Percentiles rank a stretch among this genome's conserved stretches.
Evolutionary conservation across 768 basidiomycete genomes (phyloP).

Genomic region (Boletus rex-veris): DNA sequence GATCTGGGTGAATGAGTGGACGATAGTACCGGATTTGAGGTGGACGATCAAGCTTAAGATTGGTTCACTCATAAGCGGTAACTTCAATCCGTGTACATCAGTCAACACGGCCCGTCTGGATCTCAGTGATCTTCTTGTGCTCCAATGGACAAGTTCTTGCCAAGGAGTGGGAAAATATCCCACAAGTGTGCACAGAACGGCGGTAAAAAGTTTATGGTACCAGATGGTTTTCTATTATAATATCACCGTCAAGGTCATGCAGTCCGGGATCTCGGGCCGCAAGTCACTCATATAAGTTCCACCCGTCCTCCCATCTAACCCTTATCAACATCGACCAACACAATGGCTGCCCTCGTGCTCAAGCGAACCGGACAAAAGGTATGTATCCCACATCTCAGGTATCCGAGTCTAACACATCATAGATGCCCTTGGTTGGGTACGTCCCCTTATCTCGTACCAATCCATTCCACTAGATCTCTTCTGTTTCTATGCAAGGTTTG

Average conservation of each 20-base stretch:
- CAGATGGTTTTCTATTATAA: too few species aligned
- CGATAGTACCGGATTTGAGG: not conserved
- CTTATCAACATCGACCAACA: slow-evolving; percentile 10
- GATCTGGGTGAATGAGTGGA: not conserved
- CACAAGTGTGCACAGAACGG: too few species aligned
- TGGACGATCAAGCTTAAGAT: too few species aligned
- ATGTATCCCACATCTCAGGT: slow-evolving; percentile 1
- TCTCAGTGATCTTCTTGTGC: too few species aligned
- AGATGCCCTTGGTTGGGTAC: slow-evolving; percentile 75
- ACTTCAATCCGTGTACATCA: too few species aligned
- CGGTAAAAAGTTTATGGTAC: too few species aligned
- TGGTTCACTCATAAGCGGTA: too few species aligned
- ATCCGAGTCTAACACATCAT: slow-evolving; percentile 1
- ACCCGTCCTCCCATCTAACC: not conserved
- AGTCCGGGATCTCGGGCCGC: slow-evolving; percentile 11
- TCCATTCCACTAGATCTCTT: not conserved
- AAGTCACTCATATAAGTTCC: not conserved
- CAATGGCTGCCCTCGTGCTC: slow-evolving; percentile 52
- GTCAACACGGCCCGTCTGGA: too few species aligned
- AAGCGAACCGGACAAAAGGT: slow-evolving; percentile 63
- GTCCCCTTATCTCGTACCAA: slow-evolving; percentile 8
- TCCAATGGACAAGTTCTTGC: too few species aligned
- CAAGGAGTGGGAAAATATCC: too few species aligned
- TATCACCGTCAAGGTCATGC: too few species aligned
- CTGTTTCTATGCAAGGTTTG: slow-evolving; percentile 44